Evolutionary conservation across 805 yeast genomes (phyloP).

Genomic region (Candida morakotiae): DNA sequence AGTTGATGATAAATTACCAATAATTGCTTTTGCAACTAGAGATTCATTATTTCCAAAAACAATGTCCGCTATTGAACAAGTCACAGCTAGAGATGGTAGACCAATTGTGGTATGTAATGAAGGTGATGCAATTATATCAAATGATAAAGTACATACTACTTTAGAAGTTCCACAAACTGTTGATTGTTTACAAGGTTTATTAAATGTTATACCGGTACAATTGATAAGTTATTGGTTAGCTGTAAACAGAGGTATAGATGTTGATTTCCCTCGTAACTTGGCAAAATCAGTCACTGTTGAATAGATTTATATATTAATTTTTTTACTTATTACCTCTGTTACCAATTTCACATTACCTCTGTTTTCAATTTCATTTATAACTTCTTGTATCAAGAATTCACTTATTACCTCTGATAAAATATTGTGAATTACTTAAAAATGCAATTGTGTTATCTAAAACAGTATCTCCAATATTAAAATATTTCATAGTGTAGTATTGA

Average conservation of each 20-base stretch:
- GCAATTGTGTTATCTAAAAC: slow-evolving; percentile 70
- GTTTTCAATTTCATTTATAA: no score
- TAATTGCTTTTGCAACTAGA: slow-evolving; percentile 92
- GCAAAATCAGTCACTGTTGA: slow-evolving; percentile 99
- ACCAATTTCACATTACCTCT: no score
- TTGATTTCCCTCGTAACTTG: slow-evolving; percentile 97
- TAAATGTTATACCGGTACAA: slow-evolving; percentile 92
- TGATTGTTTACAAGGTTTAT: slow-evolving; percentile 94
- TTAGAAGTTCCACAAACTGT: slow-evolving; percentile 93
- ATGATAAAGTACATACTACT: slow-evolving; percentile 57
- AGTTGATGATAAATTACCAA: slow-evolving; percentile 91
- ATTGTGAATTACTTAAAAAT: slow-evolving; percentile 64
- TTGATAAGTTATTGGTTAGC: slow-evolving; percentile 97
- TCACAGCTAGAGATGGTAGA: slow-evolving; percentile 94
- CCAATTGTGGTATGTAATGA: slow-evolving; percentile 90
- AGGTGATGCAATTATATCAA: slow-evolving; percentile 62
- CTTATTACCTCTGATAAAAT: slow-evolving; percentile 58
- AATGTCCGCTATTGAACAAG: slow-evolving; percentile 93
- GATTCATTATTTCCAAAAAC: slow-evolving; percentile 96
- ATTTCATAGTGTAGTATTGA: slow-evolving; percentile 54
- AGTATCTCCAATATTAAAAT: slow-evolving; percentile 83
- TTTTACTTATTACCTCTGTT: no score
- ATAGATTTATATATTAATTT: slow-evolving; percentile 5
- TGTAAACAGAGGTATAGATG: slow-evolving; percentile 89
- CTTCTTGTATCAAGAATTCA: not conserved